Base-by-base conservation (phyloP, 257 asterid genomes). In the Capsicum chinense region DNA sequence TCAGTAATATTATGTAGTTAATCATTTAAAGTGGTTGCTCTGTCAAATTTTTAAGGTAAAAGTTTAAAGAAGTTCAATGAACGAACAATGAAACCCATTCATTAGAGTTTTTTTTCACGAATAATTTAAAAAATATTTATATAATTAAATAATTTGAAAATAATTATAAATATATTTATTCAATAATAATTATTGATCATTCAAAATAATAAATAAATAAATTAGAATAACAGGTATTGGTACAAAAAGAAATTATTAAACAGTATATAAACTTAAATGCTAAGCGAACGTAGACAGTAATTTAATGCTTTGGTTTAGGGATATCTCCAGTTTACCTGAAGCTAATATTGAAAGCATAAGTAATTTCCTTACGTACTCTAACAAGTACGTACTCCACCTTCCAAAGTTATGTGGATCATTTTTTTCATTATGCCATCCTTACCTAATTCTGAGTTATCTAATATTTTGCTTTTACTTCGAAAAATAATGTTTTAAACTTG, bases 301-400 rank as follows among this genome's bases (percentile, higher is more conserved):
- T 64, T 5, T 26, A 64, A 64, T 64, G 71, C 35, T 9, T 71
- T 44, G 57, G 37, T 44, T 44, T 47, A 5, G n/a, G 5, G 35
- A 17, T 47, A 47, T 44, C 57, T 44, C 57, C 16, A 44, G 9
- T 44, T n/a, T 71, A 44, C 56, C 17, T 9, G 37, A 44, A 5
- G 57, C 57, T 71, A 71, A 44, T 71, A 71, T 71, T 71, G 57
- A 17, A 71, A 71, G 57, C 79, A 71, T 8, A 70, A 71, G 79
- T n/a, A 17, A 47, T 11, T 47, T 44, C 17, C 37, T 71, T 44
- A 17, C 79, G 79, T 71, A 44, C 56, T 44, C 33, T 42, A 70
- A 70, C 79, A 70, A 16, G 79, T 70, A 70, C 9, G 33, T 17
- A 70, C 11, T 6, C 79, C 57, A n/a, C 37, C 57, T 71, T 47